Base-by-base conservation (phyloP, 164 flowering plant genomes). In the Kalanchoe fedtschenkoi region DNA sequence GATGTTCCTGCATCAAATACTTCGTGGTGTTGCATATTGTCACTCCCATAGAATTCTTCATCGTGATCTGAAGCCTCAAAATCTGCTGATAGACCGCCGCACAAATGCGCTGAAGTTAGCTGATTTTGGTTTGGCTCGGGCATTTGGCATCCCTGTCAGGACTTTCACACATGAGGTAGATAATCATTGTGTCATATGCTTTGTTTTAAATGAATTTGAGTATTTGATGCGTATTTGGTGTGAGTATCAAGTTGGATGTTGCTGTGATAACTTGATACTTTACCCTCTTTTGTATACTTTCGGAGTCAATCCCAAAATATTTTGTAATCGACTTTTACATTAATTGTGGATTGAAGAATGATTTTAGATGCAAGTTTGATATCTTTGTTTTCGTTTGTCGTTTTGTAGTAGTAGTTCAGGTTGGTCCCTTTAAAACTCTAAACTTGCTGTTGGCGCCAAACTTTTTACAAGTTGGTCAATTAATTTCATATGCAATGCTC, bases 21-120 rank as follows among this genome's bases (percentile, higher is more conserved):
- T 91, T n/a, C 89, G 93, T 70, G 96, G 96, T 63, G 84, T 91
- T 64, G 85, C 98, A 6, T 86, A 91, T 68, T 91, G 98, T 61
- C 98, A 91, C 73, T 87, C 95, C 62, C 98, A 86, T 68, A 82
- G 95, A 72, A 92, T 91, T 77, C 95, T 91, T 34, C 98, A 91
- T 60, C 76, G 96, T 70, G 96, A 91, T 68, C 64, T 91, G 72
- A 91, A 91, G 62, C 98, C 96, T 16, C 98, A 91, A 69, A 91
- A 89, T 77, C 76, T 89, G 80, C 79, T 91, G 74, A 85, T 91
- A 51, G 98, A 91, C 75, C 88, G 88, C 28, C 81, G 85, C 10
- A 85, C 91, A 34, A 91, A 91, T 81, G 71, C 88, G 32, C 76
- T 91, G 41, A 91, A 91, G 78, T 89, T 91, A 62, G 98, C 96